Base-by-base conservation (phyloP, 2,329 filamentous ascomycete genomes). In the Verticillium dahliae region DNA sequence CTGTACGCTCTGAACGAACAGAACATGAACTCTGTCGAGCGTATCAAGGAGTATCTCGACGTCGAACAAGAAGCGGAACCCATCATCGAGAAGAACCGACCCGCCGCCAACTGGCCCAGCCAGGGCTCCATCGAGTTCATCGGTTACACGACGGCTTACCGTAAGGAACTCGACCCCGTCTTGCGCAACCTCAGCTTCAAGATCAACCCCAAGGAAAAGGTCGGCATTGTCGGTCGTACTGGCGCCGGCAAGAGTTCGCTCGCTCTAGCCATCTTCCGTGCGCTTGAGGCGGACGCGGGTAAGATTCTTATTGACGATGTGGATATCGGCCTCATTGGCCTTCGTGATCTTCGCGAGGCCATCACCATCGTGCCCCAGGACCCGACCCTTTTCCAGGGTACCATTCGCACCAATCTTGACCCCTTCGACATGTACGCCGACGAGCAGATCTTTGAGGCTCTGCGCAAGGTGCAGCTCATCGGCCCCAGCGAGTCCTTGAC, bases 341-440 rank as follows among this genome's bases (percentile, higher is more conserved):
- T 99, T n/a, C 90, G 91, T 65, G 94, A 98, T 75, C 80, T 99
- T 69, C 90, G 95, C 61, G 90, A 96, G 76, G 89, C 91, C 56
- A 96, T 99, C 69, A 97, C 96, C 0, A 98, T 99, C 75, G 95
- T 99, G 62, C 95, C 95, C 34, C 95, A 99, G 78, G 95, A 99
- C 72, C 95, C 91, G 60, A 98, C 94, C 0, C 81, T 98, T 1
- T 98, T 98, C 76, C 93, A 88, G 14, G 94, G 94, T 66, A 97
- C 93, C 0, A 90, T 98, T 65, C 86, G 94, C 65, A 92, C 82
- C 73, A 99, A 99, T 72, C 83, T 99, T 27, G 95, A 99, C 73
- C 95, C 95, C 0, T 99, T 99, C 74, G 83, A 87, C 15, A 78
- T 90, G 41, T 97, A 96, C 75, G 92, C 89, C 0, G 92, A 99